phyloP scores from a whole-genome alignment of 2,329 filamentous ascomycete genomes.

The Curvularia eragrostidis region DNA sequence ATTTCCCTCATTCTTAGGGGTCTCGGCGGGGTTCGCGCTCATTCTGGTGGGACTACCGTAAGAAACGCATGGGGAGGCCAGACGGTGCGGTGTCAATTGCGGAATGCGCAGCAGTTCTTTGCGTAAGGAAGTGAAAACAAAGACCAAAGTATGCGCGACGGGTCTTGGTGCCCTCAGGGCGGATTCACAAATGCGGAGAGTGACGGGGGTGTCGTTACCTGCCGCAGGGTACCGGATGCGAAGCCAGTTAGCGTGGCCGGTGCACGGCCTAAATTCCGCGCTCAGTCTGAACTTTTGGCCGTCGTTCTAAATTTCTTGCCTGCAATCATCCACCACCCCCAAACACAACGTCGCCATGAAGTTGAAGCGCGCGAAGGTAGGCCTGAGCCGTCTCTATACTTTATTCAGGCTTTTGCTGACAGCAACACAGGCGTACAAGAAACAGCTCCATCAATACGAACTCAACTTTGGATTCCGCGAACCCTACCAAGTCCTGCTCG shows the following conservation, averaged over 20 bases:
- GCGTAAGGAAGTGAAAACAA: not conserved
- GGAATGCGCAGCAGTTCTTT: not conserved
- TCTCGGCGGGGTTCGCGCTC: slow-evolving; percentile 39
- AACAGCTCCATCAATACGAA: slow-evolving; percentile 92
- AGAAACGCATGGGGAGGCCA: slow-evolving; percentile 20
- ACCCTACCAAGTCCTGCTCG: slow-evolving; percentile 82
- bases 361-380: slow-evolving; percentile 44
- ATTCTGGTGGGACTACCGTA: slow-evolving; percentile 32
- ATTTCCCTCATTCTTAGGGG: slow-evolving; percentile 36
- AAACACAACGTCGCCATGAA: slow-evolving; percentile 33
- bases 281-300: slow-evolving; percentile 21
- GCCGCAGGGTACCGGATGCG: slow-evolving; percentile 22
- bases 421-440: slow-evolving; percentile 76
- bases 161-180: slow-evolving; percentile 17
- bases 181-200: slow-evolving; percentile 24
- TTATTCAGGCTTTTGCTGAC: not conserved
- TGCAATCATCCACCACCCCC: slow-evolving; percentile 12
- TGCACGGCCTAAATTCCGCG: slow-evolving; percentile 19
- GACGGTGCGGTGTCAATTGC: slow-evolving; percentile 3
- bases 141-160: slow-evolving; percentile 18
- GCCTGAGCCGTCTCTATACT: not conserved
- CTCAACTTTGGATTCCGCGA: slow-evolving; percentile 89
- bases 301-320: slow-evolving; percentile 18
- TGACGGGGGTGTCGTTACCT: slow-evolving; percentile 21
- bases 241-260: slow-evolving; percentile 13